These are phyloP conservation scores for Flaveria linearis DNA, from an alignment of 129 eudicot species.

Conservation along the genomic window DNA sequence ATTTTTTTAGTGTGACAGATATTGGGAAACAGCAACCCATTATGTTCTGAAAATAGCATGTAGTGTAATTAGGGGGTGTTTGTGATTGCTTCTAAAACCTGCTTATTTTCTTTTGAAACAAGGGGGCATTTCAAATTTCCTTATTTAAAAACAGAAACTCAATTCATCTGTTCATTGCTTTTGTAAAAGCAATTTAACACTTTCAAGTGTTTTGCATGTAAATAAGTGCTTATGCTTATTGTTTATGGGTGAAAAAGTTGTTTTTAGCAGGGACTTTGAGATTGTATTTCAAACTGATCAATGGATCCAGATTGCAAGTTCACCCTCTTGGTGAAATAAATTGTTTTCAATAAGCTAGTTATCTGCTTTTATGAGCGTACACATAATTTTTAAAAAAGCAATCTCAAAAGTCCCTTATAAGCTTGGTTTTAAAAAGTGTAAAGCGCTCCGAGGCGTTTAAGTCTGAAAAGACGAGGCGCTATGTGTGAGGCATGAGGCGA, in stretches of 20 bases:
- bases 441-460: no score
- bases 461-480: no score
- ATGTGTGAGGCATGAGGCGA: no score
- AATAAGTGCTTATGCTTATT: background rate
- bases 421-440: no score
- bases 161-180: background rate
- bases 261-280: background rate
- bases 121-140: background rate
- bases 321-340: no score
- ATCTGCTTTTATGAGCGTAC: no score
- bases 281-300: background rate
- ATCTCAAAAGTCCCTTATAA: no score
- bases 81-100: background rate
- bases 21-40: background rate
- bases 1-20: background rate
- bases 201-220: background rate
- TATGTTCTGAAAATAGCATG: background rate
- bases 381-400: no score
- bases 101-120: background rate
- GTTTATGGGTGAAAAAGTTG: background rate
- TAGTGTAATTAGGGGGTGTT: background rate
- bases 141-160: background rate
- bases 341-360: no score
- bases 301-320: background rate
- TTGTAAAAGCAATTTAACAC: background rate